Evolutionary conservation across 176 grass and related monocot genomes (phyloP), one percentile per base, ranked within the genome.

Genomic region (Oryza longistaminata): DNA sequence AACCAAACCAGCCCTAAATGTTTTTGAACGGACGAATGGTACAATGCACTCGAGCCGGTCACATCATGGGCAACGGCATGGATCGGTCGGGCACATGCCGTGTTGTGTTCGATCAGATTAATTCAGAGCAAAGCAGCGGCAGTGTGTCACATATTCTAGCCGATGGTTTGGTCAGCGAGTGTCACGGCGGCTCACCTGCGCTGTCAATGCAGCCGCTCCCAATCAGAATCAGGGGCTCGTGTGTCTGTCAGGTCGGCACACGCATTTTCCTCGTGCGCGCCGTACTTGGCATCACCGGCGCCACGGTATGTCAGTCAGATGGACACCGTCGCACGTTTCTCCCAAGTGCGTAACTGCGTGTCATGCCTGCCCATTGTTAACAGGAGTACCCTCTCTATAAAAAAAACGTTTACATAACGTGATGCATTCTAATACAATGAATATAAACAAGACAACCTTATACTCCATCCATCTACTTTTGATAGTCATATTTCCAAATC

Each of bases 241-340:
- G 58, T 29, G 58, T 29, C 45, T 62, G 58, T 29, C 45, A 50
- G 13, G 46, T 13, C 75, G 39, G 19, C 50, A 27, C 75, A 26
- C 75, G 16, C 75, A 64, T 78, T 24, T 78, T 64, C 11, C 58
- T 43, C 75, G 35, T 77, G 74, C 19, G 16, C 49, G 11, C 10
- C 25, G 5, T 34, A 19, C 15, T 53, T 53, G 15, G 68, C 37
- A 5, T 44, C 17, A 5, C 37, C 4, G 35, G 68, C 6, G 49
- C 49, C 49, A 52, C 12, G 49, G 49, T 52, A 52, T 52, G 52
- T 52, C 7, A 58, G 17, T 52, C 7, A 58, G 17, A 25, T 13
- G 8, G 53, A 7, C 11, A 77, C 49, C 2, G 31, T 40, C 60
- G 79, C 79, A 71, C 79, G 67, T 10, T 70, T 53, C 66, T 81